These are phyloP conservation scores for Oxytropis ochrocephala DNA, from an alignment of 306 rosid species.

Conservation along the genomic window DNA sequence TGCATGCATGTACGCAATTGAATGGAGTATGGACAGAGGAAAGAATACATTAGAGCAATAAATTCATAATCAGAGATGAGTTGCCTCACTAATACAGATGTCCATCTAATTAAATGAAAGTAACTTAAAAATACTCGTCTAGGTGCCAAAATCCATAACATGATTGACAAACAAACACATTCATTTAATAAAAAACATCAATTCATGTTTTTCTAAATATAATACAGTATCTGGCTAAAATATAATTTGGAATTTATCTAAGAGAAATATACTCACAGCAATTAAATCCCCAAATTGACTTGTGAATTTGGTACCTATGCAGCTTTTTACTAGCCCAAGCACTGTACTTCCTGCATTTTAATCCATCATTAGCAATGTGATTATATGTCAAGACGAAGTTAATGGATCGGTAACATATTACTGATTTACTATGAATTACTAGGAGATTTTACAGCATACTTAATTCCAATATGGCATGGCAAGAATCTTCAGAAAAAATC, in stretches of 20 bases:
- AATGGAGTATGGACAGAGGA: not conserved
- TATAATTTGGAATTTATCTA: not conserved
- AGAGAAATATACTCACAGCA: conserved; percentile 64
- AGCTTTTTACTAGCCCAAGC: conserved; percentile 91
- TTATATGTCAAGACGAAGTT: not conserved
- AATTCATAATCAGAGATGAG: not conserved
- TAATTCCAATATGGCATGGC: not conserved
- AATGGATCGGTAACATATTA: not conserved
- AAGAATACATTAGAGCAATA: not conserved
- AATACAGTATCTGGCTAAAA: not conserved
- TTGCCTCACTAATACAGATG: not conserved
- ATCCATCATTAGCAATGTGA: conserved; percentile 20
- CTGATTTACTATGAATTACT: not conserved
- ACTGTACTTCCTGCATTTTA: conserved; percentile 60
- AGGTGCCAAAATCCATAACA: conserved; percentile 3
- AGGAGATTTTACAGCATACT: not conserved
- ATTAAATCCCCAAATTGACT: conserved; percentile 92
- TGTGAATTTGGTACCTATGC: conserved; percentile 95
- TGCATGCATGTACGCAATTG: not conserved
- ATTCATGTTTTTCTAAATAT: not conserved
- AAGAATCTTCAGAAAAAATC: not conserved
- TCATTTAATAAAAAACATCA: not conserved
- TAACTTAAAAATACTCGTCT: not conserved
- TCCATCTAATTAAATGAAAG: not conserved
- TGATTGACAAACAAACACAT: not conserved